phyloP scores from a whole-genome alignment of 257 asterid genomes.

The Plantago ovata region DNA sequence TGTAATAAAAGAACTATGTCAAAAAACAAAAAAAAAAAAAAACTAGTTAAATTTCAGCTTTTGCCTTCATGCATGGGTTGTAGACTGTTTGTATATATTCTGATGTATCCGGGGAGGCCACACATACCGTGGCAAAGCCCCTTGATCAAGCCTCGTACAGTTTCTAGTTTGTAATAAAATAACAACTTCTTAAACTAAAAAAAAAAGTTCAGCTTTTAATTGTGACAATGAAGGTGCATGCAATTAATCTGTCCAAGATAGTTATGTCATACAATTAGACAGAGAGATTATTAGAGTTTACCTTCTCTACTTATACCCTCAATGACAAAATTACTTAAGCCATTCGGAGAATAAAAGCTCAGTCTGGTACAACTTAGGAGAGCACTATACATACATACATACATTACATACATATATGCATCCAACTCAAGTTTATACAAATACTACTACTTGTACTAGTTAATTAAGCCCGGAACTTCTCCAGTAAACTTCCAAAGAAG shows the following conservation, averaged over 20 bases:
- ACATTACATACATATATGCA: constrained; percentile 8
- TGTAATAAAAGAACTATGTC: too few relatives aligned
- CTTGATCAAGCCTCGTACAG: too few relatives aligned
- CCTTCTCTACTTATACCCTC: constrained; percentile 31
- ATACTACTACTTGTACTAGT: too few relatives aligned
- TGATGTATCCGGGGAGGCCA: too few relatives aligned
- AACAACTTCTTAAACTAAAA: too few relatives aligned
- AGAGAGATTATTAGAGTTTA: constrained; percentile 25
- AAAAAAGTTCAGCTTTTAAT: too few relatives aligned
- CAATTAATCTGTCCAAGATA: background rate
- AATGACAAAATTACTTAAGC: constrained; percentile 19
- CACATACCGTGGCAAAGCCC: too few relatives aligned
- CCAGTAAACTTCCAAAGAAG: constrained; percentile 76
- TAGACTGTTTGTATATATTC: too few relatives aligned
- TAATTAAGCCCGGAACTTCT: constrained; percentile 46
- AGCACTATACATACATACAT: constrained; percentile 4
- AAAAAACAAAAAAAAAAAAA: too few relatives aligned
- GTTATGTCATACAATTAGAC: constrained; percentile 20
- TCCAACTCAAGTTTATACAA: constrained; percentile 19
- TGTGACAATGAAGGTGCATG: background rate
- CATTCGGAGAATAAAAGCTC: constrained; percentile 21
- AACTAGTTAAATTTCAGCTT: too few relatives aligned
- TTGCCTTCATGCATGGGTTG: too few relatives aligned
- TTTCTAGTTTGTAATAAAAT: too few relatives aligned
- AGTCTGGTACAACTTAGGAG: constrained; percentile 10